Conservation (phyloP, 1,284 basidiomycete species). For the Thelephora terrestris region DNA sequence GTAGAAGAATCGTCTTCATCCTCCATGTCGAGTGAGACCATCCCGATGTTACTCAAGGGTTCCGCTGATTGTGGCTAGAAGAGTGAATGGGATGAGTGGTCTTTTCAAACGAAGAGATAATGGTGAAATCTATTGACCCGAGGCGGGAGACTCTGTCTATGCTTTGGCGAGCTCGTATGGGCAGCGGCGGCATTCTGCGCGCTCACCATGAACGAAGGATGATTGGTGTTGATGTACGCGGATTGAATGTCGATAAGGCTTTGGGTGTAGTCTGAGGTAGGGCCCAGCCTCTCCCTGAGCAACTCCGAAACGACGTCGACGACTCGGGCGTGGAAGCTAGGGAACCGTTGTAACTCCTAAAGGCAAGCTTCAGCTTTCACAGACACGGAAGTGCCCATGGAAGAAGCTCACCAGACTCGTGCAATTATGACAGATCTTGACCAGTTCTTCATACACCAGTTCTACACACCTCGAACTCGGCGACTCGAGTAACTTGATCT, state of each 20-base stretch:
- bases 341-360: slow-evolving; percentile 96
- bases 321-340: slow-evolving; percentile 84
- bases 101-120: not conserved
- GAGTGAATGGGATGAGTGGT: not conserved
- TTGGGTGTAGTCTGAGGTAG: slow-evolving; percentile 93
- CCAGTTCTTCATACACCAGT: slow-evolving; percentile 96
- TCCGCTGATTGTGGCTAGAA: slow-evolving; percentile 47
- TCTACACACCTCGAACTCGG: slow-evolving; percentile 95
- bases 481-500: slow-evolving; percentile 93
- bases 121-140: slow-evolving; percentile 34
- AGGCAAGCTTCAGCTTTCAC: not conserved
- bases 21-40: slow-evolving; percentile 33
- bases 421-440: slow-evolving; percentile 99
- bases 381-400: slow-evolving; percentile 1
- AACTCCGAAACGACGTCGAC: slow-evolving; percentile 98
- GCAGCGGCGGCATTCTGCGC: slow-evolving; percentile 47
- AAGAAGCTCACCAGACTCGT: slow-evolving; percentile 62
- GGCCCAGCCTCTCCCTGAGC: slow-evolving; percentile 88
- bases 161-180: slow-evolving; percentile 32
- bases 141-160: slow-evolving; percentile 24
- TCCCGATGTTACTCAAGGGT: slow-evolving; percentile 35
- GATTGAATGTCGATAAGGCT: slow-evolving; percentile 96
- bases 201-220: slow-evolving; percentile 79
- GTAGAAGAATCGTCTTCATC: slow-evolving; percentile 41
- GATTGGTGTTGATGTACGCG: slow-evolving; percentile 99